Evolutionary conservation across 768 basidiomycete genomes (phyloP).

Genomic region (Trametes sanguinea): DNA sequence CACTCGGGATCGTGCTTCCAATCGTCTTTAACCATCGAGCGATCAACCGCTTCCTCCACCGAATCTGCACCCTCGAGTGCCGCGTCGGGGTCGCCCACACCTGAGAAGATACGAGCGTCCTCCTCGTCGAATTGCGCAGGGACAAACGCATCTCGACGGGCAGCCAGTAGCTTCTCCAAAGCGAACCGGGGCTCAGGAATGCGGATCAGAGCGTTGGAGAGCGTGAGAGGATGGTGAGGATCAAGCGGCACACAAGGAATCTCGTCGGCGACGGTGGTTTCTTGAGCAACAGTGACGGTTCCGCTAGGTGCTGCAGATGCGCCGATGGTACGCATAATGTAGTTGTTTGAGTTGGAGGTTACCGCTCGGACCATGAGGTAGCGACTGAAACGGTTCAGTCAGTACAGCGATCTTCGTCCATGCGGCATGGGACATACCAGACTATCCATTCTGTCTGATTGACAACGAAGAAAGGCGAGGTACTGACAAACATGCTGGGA

Average conservation of each 20-base stretch:
- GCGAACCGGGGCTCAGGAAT: slow-evolving; percentile 63
- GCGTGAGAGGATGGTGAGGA: slow-evolving; percentile 45
- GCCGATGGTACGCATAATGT: no score
- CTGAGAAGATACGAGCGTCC: slow-evolving; percentile 48
- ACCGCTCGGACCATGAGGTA: slow-evolving; percentile 55
- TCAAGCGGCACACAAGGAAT: slow-evolving; percentile 52
- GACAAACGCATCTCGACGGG: slow-evolving; percentile 40
- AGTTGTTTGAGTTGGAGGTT: no score
- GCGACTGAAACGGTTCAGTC: slow-evolving; percentile 40
- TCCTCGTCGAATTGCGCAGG: slow-evolving; percentile 52
- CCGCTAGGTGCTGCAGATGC: slow-evolving; percentile 16
- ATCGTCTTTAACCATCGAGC: slow-evolving; percentile 34
- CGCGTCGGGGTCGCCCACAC: background rate
- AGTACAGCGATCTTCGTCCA: background rate
- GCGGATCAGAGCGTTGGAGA: slow-evolving; percentile 38
- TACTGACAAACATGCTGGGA: slow-evolving; percentile 54
- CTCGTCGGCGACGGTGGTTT: background rate
- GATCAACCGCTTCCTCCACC: background rate
- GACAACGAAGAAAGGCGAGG: slow-evolving; percentile 57
- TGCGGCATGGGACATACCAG: slow-evolving; percentile 44
- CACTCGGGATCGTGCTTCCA: slow-evolving; percentile 59
- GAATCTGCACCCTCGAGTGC: background rate
- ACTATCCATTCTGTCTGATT: slow-evolving; percentile 69
- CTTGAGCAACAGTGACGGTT: background rate
- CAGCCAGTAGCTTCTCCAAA: slow-evolving; percentile 49